These are phyloP conservation scores for Erythrophleum fordii DNA, from an alignment of 306 rosid species.

Conservation along the genomic window DNA sequence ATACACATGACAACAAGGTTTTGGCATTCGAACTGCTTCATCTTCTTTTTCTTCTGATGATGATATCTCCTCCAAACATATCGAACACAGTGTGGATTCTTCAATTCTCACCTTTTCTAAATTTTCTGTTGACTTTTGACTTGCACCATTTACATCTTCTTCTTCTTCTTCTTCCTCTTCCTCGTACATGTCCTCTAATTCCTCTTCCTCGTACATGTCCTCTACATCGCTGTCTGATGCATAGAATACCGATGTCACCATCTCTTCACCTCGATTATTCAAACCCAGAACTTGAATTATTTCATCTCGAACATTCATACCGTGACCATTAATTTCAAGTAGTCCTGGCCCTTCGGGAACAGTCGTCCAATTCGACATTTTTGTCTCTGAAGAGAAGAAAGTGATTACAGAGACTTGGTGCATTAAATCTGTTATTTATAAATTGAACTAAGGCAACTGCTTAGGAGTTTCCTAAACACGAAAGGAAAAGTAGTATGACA, in stretches of 20 bases:
- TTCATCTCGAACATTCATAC: not conserved
- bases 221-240: not conserved
- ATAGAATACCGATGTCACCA: no score
- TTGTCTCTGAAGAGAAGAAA: no score
- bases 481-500: not conserved
- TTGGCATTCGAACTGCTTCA: not conserved
- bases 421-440: no score
- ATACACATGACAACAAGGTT: not conserved
- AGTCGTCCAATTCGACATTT: not conserved
- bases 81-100: not conserved
- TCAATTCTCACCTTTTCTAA: not conserved
- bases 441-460: no score
- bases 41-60: not conserved
- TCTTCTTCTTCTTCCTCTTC: not conserved
- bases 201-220: not conserved
- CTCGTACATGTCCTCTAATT: not conserved
- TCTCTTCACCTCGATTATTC: not conserved
- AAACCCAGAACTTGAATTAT: not conserved
- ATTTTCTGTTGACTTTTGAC: not conserved
- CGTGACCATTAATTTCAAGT: not conserved
- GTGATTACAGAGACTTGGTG: no score
- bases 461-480: not conserved
- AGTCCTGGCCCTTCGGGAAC: not conserved
- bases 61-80: conserved; percentile 7
- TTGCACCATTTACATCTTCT: not conserved